Conservation (phyloP, 1,284 basidiomycete genomes). For the Naganishia cerealis region DNA sequence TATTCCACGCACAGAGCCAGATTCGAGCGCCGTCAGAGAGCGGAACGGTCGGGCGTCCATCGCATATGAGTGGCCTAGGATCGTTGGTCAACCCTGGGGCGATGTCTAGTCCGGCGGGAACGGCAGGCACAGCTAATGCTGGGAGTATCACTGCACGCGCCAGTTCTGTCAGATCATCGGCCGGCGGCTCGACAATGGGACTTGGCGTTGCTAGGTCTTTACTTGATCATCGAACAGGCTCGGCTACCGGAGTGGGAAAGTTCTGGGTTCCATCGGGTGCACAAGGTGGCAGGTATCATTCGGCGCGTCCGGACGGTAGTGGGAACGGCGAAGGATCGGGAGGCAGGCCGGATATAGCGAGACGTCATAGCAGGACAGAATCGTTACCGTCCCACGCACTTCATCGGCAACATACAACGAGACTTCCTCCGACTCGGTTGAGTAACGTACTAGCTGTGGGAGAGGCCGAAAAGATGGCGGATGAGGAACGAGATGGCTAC, state of each 20-base stretch:
- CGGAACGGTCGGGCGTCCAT: conserved; percentile 40
- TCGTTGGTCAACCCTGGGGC: conserved; percentile 24
- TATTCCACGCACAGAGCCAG: conserved; percentile 70
- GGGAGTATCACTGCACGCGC: conserved; percentile 52
- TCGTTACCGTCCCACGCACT: conserved; percentile 27
- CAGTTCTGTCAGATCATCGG: conserved; percentile 43
- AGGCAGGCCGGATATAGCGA: conserved; percentile 11
- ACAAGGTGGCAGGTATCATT: not conserved
- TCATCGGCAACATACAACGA: conserved; percentile 11
- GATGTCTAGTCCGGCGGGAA: conserved; percentile 49
- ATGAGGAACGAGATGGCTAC: not conserved
- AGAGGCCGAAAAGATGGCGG: not conserved
- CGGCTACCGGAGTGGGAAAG: not conserved
- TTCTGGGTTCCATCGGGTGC: conserved; percentile 3
- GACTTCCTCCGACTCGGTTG: conserved; percentile 13
- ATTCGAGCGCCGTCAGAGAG: conserved; percentile 58
- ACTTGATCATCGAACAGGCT: conserved; percentile 13
- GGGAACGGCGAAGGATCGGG: not conserved
- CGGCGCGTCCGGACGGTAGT: not conserved
- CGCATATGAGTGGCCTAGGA: not conserved
- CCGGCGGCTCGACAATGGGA: conserved; percentile 45
- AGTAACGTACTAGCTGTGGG: conserved; percentile 18
- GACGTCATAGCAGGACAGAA: conserved; percentile 29
- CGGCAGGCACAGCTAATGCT: conserved; percentile 40
- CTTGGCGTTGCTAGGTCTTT: conserved; percentile 31